A percentile compares a stretch with the other conserved stretches of the same genome.
Conservation (phyloP, 306 rosid genomes). For the Malus sieversii region DNA sequence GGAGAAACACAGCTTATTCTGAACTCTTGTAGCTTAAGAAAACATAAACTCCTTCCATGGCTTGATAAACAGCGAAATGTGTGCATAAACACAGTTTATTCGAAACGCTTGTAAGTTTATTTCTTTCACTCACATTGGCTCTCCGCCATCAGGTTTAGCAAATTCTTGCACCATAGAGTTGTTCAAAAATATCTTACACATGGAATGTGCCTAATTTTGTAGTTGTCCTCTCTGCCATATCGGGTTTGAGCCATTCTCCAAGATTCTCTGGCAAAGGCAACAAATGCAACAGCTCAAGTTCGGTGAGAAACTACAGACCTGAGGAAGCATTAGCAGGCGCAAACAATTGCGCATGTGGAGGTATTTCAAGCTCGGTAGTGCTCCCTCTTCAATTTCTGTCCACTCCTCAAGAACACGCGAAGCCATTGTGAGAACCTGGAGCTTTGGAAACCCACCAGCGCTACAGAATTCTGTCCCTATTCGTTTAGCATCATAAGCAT, state of each 20-base stretch:
- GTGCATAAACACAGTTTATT: neutral
- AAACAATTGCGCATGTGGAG: constrained; percentile 11
- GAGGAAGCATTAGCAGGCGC: neutral
- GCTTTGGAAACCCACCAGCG: constrained; percentile 18
- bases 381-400: constrained; percentile 21
- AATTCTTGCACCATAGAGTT: neutral
- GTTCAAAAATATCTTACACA: neutral
- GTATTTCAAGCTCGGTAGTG: constrained; percentile 18
- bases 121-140: neutral
- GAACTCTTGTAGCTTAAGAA: neutral
- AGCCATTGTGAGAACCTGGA: constrained; percentile 15
- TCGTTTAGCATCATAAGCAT: constrained; percentile 13
- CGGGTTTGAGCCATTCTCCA: constrained; percentile 20
- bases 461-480: constrained; percentile 15
- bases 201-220: constrained; percentile 20
- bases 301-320: constrained; percentile 16
- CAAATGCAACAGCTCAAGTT: neutral
- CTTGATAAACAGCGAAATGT: neutral
- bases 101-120: neutral
- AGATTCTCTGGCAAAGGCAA: constrained; percentile 11
- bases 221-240: constrained; percentile 7
- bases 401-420: constrained; percentile 20
- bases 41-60: neutral
- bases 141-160: neutral
- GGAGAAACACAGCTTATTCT: neutral